These are phyloP conservation scores for Lipomyces kockii DNA, from an alignment of 805 yeast species.

Conservation along the genomic window DNA sequence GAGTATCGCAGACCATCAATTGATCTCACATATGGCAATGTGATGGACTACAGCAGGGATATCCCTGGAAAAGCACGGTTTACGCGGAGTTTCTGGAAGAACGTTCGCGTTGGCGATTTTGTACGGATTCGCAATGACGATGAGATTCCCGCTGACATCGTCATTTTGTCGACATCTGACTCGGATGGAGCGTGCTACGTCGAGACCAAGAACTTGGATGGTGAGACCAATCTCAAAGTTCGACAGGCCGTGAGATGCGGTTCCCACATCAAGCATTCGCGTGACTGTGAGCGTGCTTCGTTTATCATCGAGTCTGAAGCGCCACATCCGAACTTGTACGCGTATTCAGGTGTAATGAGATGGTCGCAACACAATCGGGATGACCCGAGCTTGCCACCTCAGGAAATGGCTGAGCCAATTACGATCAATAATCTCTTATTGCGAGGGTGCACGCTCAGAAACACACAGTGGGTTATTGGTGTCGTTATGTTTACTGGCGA, in stretches of 20 bases:
- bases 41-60: slow-evolving; percentile 44
- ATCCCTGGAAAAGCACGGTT: slow-evolving; percentile 50
- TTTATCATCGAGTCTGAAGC: slow-evolving; percentile 72
- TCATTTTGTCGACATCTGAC: slow-evolving; percentile 69
- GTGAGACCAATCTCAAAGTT: slow-evolving; percentile 74
- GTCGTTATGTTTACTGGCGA: slow-evolving; percentile 75
- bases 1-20: slow-evolving; percentile 29
- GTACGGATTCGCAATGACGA: slow-evolving; percentile 70
- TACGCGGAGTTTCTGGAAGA: slow-evolving; percentile 67
- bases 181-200: slow-evolving; percentile 70
- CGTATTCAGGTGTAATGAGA: slow-evolving; percentile 68
- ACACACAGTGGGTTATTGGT: slow-evolving; percentile 78
- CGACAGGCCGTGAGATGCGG: slow-evolving; percentile 62
- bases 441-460: slow-evolving; percentile 73
- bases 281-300: slow-evolving; percentile 61
- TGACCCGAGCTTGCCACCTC: slow-evolving; percentile 42
- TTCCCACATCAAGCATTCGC: slow-evolving; percentile 56
- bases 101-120: slow-evolving; percentile 74
- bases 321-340: slow-evolving; percentile 68
- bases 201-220: slow-evolving; percentile 73
- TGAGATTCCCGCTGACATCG: slow-evolving; percentile 77
- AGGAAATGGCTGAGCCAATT: slow-evolving; percentile 56
- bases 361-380: slow-evolving; percentile 50
- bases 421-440: slow-evolving; percentile 66
- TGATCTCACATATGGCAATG: slow-evolving; percentile 33